phyloP scores from a whole-genome alignment of 257 asterid species.

The Solanum chmielewskii region DNA sequence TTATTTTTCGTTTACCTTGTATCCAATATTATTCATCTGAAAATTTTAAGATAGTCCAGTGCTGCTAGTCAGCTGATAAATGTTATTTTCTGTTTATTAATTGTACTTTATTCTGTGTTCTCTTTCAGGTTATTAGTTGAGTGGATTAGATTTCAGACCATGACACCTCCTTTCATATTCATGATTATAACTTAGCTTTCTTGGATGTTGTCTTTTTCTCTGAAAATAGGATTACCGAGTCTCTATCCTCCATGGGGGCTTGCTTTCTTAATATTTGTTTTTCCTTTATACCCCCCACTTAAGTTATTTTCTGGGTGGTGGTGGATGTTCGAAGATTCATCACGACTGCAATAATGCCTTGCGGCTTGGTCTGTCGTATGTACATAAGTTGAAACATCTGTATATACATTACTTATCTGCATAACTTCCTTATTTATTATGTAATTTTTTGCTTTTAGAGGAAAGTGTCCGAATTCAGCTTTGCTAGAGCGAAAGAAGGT shows the following conservation, averaged over 20 bases:
- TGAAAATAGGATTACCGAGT: not conserved
- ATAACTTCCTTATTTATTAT: constrained; percentile 1
- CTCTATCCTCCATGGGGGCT: not conserved
- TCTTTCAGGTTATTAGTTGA: not conserved
- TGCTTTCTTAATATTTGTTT: not conserved
- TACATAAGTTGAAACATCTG: not conserved
- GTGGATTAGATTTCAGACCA: not conserved
- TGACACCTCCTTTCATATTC: not conserved
- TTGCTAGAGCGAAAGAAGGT: not conserved
- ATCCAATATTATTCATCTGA: not conserved
- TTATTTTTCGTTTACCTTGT: not conserved
- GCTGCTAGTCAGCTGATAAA: not conserved
- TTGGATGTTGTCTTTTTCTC: not conserved
- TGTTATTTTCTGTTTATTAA: not conserved
- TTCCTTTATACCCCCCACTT: not conserved
- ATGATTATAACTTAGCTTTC: not conserved
- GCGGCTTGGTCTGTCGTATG: not conserved
- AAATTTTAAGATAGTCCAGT: not conserved
- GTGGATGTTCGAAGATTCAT: not conserved
- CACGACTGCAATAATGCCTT: not conserved
- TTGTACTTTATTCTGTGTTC: not conserved
- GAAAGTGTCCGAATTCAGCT: not conserved
- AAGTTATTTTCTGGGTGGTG: not conserved
- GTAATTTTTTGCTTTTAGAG: not conserved
- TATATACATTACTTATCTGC: not conserved